These are phyloP conservation scores for Geosmithia putterillii DNA, from an alignment of 2,329 filamentous ascomycete genomes.

Conservation along the genomic window DNA sequence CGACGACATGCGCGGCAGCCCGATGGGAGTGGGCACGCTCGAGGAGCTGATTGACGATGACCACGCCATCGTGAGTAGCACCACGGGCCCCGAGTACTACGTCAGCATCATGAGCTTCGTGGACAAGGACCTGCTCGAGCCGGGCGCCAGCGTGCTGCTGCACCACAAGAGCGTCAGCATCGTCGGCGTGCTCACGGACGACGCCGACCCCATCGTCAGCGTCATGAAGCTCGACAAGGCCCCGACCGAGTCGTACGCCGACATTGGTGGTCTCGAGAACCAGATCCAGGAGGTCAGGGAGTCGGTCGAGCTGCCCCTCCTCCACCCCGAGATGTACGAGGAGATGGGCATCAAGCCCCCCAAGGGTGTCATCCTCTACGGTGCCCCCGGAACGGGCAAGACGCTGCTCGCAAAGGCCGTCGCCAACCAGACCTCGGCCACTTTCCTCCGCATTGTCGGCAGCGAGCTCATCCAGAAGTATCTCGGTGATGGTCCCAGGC, in stretches of 20 bases:
- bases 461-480: conserved; percentile 99
- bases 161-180: conserved; percentile 98
- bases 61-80: conserved; percentile 95
- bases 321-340: conserved; percentile 96
- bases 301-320: conserved; percentile 85
- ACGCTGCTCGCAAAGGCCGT: conserved; percentile 93
- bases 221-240: conserved; percentile 99
- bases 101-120: conserved; percentile 99
- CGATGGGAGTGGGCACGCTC: conserved; percentile 94
- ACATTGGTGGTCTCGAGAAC: conserved; percentile 89
- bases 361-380: conserved; percentile 98
- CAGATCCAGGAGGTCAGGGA: conserved; percentile 98
- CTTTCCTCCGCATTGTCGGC: conserved; percentile 93
- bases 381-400: conserved; percentile 93
- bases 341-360: conserved; percentile 99
- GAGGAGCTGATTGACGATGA: conserved; percentile 99
- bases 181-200: conserved; percentile 91
- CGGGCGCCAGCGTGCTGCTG: conserved; percentile 85
- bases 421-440: conserved; percentile 96
- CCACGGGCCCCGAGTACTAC: conserved; percentile 96
- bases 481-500: conserved; percentile 83
- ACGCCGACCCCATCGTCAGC: conserved; percentile 86
- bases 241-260: conserved; percentile 93
- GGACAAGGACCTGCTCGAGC: conserved; percentile 95
- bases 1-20: conserved; percentile 96